Base-by-base conservation (phyloP, 2,329 filamentous ascomycete genomes). In the Escovopsis sp. region DNA sequence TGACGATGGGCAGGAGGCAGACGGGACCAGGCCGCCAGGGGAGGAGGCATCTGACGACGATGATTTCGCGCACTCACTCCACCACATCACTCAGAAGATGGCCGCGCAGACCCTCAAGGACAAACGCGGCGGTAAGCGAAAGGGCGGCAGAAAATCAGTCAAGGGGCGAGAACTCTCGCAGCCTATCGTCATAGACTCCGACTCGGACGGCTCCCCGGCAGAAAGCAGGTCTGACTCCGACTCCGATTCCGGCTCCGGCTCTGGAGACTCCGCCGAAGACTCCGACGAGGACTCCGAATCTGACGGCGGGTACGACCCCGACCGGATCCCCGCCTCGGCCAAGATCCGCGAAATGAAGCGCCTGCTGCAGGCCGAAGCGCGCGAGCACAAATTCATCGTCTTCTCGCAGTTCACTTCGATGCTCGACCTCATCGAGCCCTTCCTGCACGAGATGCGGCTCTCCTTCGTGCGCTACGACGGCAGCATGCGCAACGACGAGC, bases 401-500 rank as follows among this genome's bases (percentile, higher is more conserved):
- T 98, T 98, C 63, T 94, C 87, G 2, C 86, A 96, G 54, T 98
- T 98, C 63, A 98, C 91, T 0, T 91, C 86, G 1, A 98, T 98
- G 91, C 77, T 98, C 37, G 84, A 96, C 64, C 78, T 96, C 25
- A 79, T 98, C 47, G 87, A 96, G 57, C 91, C 91, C 2, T 95
- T 96, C 62, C 70, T 98, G 45, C 71, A 72, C 37, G 72, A 77
- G 39, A 78, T 81, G 12, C 76, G 78, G 12, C 81, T 94, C 59
- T 73, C 72, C 46, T 94, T 82, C 56, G 84, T 84, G 13, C 83
- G 91, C 42, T 98, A 98, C 61, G 91, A 98, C 57, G 91, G 91
- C 43, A 77, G 79, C 52, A 98, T 98, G 91, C 77, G 79, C 56
- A 95, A 95, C 57, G 89, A 96, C 53, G 76, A 78, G 42, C 85